phyloP scores from a whole-genome alignment of 176 grass and related monocot genomes.

The Oryza glaberrima region DNA sequence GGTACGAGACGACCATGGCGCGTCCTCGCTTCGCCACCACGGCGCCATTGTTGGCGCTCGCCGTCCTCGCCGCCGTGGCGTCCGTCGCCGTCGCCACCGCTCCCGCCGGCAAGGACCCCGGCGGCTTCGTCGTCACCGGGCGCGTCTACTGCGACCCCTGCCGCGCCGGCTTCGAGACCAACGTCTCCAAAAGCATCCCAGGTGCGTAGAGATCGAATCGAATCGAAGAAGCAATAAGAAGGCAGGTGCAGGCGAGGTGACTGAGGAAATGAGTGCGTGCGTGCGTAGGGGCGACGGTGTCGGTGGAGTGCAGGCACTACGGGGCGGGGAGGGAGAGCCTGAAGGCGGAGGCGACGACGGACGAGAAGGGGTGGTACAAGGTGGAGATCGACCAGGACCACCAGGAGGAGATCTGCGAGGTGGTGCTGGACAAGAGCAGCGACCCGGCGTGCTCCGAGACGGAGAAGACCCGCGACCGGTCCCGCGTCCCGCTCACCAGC shows the following conservation, averaged over 20 bases:
- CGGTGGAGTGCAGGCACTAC: constrained; percentile 60
- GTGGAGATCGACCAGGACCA: constrained; percentile 56
- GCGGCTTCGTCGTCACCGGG: constrained; percentile 57
- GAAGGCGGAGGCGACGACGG: constrained; percentile 55
- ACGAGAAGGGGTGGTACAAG: constrained; percentile 57
- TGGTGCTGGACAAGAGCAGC: constrained; percentile 62
- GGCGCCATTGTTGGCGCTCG: neutral
- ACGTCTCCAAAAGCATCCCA: constrained; percentile 33
- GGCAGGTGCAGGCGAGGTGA: no score
- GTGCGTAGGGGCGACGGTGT: constrained; percentile 60
- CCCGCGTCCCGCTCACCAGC: constrained; percentile 50
- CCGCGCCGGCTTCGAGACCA: constrained; percentile 80
- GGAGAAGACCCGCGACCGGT: constrained; percentile 51
- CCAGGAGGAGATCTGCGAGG: constrained; percentile 81
- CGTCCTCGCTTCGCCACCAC: neutral
- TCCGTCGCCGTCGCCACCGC: constrained; percentile 41
- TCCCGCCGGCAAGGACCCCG: constrained; percentile 8
- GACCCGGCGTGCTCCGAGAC: constrained; percentile 52
- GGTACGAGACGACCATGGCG: neutral
- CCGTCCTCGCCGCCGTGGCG: neutral
- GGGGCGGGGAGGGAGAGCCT: constrained; percentile 13
- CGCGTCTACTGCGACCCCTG: constrained; percentile 85
- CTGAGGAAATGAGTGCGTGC: neutral
- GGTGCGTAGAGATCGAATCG: constrained; percentile 33
- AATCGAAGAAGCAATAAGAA: no score